phyloP scores from a whole-genome alignment of 1,139 yeast species.

The Meyerozyma elateridarum region DNA sequence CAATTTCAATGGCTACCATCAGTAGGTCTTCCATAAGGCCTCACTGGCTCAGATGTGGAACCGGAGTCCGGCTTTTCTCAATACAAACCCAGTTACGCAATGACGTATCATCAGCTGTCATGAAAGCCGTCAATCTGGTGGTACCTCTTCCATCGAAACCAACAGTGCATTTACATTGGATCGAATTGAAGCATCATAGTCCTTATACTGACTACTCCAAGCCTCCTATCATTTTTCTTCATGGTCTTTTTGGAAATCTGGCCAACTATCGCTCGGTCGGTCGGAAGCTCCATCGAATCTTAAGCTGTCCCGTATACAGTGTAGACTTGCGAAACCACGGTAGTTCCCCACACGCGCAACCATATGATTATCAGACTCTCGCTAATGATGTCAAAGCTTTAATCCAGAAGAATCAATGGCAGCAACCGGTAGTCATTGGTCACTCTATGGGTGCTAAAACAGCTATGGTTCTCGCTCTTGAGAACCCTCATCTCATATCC shows the following conservation, averaged over 20 bases:
- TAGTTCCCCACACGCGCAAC: conserved; percentile 36
- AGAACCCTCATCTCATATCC: conserved; percentile 32
- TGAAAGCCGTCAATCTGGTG: too few species aligned
- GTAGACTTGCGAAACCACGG: conserved; percentile 56
- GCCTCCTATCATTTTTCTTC: conserved; percentile 38
- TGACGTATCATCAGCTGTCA: too few species aligned
- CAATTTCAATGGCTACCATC: too few species aligned
- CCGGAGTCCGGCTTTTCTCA: too few species aligned
- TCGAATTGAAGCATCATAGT: conserved; percentile 1
- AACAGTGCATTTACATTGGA: too few species aligned
- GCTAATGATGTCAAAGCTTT: conserved; percentile 39
- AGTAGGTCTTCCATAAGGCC: too few species aligned
- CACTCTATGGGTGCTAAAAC: conserved; percentile 55
- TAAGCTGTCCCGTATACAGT: conserved; percentile 31
- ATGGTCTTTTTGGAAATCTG: conserved; percentile 48
- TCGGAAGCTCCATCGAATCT: conserved; percentile 24
- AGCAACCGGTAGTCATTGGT: conserved; percentile 33
- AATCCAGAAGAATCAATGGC: conserved; percentile 21
- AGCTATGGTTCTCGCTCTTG: conserved; percentile 42
- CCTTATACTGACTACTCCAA: neutral
- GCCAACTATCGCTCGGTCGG: conserved; percentile 37
- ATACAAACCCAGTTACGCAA: too few species aligned
- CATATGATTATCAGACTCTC: conserved; percentile 40
- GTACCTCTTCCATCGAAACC: too few species aligned
- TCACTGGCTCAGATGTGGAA: too few species aligned